Evolutionary conservation across 495 filamentous ascomycete genomes (phyloP).

Genomic region (Xylaria flabelliformis): DNA sequence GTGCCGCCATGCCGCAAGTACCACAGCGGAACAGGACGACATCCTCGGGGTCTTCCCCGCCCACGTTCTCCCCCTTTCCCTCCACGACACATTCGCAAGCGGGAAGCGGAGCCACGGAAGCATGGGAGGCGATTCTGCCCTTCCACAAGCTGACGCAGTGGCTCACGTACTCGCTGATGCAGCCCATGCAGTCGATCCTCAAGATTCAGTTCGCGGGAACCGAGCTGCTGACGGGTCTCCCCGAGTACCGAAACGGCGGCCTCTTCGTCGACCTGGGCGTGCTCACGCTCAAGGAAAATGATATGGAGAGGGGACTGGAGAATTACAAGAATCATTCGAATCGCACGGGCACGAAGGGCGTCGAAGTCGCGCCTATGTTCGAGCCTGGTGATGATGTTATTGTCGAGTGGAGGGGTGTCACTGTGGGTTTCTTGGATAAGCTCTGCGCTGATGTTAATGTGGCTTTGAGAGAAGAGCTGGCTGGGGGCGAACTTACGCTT

Average conservation of each 20-base stretch:
- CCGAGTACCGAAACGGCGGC: constrained; percentile 89
- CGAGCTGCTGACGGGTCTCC: constrained; percentile 80
- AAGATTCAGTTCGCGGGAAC: constrained; percentile 77
- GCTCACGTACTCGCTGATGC: constrained; percentile 88
- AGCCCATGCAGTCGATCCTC: constrained; percentile 81
- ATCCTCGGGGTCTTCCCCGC: constrained; percentile 41
- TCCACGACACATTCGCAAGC: constrained; percentile 29
- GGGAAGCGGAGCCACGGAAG: constrained; percentile 55
- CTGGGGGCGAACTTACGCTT: constrained; percentile 66
- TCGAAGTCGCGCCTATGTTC: constrained; percentile 78
- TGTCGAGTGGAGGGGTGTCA: constrained; percentile 86
- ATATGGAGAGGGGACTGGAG: constrained; percentile 69
- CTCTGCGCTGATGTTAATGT: constrained; percentile 76
- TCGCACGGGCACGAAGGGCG: constrained; percentile 73
- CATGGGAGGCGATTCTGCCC: constrained; percentile 94
- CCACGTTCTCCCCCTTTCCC: constrained; percentile 55
- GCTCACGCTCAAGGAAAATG: constrained; percentile 71
- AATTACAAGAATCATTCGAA: constrained; percentile 76
- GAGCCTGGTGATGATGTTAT: constrained; percentile 82
- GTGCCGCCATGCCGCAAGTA: constrained; percentile 76
- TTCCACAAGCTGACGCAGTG: constrained; percentile 94
- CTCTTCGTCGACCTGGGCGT: constrained; percentile 84
- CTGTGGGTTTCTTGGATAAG: constrained; percentile 82
- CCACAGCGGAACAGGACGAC: constrained; percentile 43
- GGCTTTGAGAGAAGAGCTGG: constrained; percentile 54